phyloP scores from a whole-genome alignment of 306 rosid genomes.

The Sicyos edulis region DNA sequence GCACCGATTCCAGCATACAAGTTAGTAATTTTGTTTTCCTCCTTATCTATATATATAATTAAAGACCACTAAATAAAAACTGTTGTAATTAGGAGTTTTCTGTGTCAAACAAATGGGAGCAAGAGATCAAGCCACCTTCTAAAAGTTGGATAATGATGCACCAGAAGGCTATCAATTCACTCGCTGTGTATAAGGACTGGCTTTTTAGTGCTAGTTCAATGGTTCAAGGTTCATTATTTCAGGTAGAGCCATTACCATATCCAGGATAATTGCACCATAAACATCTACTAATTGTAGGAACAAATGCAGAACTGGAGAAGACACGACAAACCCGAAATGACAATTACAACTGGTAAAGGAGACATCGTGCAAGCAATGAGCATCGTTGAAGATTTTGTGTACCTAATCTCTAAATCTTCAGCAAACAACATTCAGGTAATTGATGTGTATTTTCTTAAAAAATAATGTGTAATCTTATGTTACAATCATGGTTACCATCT shows the following conservation, averaged over 20 bases:
- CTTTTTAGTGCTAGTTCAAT: slow-evolving; percentile 54
- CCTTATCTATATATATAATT: background rate
- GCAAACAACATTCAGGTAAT: slow-evolving; percentile 60
- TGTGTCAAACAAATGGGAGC: slow-evolving; percentile 39
- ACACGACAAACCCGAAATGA: slow-evolving; percentile 43
- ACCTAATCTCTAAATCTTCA: slow-evolving; percentile 55
- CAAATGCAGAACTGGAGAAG: slow-evolving; percentile 61
- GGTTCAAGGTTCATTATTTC: slow-evolving; percentile 55
- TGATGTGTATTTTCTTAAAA: background rate
- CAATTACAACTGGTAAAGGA: slow-evolving; percentile 42
- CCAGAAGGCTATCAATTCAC: slow-evolving; percentile 48
- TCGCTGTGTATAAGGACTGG: slow-evolving; percentile 58
- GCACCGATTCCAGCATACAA: slow-evolving; percentile 72
- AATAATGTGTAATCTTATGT: slow-evolving; percentile 5
- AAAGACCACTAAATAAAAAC: slow-evolving; percentile 21
- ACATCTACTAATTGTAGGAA: slow-evolving; percentile 27
- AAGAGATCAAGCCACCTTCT: slow-evolving; percentile 61
- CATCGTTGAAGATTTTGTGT: slow-evolving; percentile 67
- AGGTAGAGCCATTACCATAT: slow-evolving; percentile 37
- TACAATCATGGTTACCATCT: background rate
- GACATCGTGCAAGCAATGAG: slow-evolving; percentile 51
- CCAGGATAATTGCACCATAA: slow-evolving; percentile 2
- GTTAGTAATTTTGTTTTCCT: slow-evolving; percentile 30
- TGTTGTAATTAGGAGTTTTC: slow-evolving; percentile 51
- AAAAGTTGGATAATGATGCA: slow-evolving; percentile 62